Conservation (phyloP, 2,329 filamentous ascomycete species). For the Cryphonectria parasitica region DNA sequence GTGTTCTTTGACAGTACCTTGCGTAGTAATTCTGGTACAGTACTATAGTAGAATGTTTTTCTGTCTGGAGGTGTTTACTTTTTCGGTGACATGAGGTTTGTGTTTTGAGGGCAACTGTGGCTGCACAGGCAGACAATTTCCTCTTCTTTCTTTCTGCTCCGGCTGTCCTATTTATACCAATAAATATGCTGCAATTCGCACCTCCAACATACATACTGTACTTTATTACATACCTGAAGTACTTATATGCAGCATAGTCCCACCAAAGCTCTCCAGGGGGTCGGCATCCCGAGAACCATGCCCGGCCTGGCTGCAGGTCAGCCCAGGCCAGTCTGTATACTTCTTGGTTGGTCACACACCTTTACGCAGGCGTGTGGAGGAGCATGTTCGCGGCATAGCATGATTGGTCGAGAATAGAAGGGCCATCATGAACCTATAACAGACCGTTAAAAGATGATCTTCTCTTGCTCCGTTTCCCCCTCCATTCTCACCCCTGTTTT, state of each 20-base stretch:
- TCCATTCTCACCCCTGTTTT: background rate
- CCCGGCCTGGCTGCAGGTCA: background rate
- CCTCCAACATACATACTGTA: background rate
- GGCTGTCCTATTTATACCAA: too few species aligned
- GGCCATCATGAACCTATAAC: conserved; percentile 15
- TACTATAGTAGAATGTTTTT: conserved; percentile 12
- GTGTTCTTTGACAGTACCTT: background rate
- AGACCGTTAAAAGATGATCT: background rate
- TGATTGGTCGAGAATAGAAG: conserved; percentile 21
- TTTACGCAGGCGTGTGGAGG: background rate
- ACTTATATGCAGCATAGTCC: background rate
- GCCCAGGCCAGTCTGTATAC: background rate
- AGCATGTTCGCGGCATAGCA: background rate
- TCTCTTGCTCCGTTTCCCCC: background rate
- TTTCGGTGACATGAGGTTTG: background rate
- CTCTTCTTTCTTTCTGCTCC: too few species aligned
- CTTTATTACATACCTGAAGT: background rate
- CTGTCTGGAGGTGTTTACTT: background rate
- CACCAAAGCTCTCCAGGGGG: background rate
- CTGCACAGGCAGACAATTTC: too few species aligned
- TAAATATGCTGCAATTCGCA: background rate
- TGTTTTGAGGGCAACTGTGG: background rate
- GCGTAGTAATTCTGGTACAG: conserved; percentile 21
- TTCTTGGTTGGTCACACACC: background rate
- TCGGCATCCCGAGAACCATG: conserved; percentile 16